phyloP scores from a whole-genome alignment of 106 monocot species.

The Platanthera guangdongensis region DNA sequence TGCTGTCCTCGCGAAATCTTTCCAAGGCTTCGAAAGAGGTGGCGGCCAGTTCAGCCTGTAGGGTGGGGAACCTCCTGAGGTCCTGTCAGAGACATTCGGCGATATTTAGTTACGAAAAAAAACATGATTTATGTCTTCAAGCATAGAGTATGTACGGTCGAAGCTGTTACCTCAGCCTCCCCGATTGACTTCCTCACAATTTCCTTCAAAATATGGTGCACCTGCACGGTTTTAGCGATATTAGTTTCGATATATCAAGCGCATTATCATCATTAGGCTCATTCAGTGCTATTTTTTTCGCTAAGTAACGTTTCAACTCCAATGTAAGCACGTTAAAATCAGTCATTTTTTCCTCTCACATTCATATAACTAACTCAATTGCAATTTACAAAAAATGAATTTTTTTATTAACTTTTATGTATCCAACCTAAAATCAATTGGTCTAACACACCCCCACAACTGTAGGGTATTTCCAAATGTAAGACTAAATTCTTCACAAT shows the following conservation, averaged over 20 bases:
- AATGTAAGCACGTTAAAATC: no score
- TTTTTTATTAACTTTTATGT: no score
- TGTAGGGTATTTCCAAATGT: no score
- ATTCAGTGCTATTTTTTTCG: no score
- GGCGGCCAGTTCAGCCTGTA: constrained; percentile 77
- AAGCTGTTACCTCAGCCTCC: constrained; percentile 45
- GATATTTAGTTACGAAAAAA: neutral
- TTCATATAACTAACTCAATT: no score
- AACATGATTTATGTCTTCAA: neutral
- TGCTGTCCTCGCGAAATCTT: constrained; percentile 71
- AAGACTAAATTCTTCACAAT: no score
- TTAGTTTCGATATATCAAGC: neutral
- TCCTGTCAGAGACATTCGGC: constrained; percentile 31
- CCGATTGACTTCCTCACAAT: constrained; percentile 60
- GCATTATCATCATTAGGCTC: no score
- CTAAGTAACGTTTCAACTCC: no score
- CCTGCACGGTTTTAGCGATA: constrained; percentile 25
- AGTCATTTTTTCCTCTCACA: no score
- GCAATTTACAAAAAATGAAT: no score
- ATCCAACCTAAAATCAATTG: no score
- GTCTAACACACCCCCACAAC: no score
- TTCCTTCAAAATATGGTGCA: constrained; percentile 59
- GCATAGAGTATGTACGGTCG: neutral
- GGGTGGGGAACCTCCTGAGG: constrained; percentile 72
- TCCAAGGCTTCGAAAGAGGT: constrained; percentile 68